These are phyloP conservation scores for Nectriaceae sp. DNA, from an alignment of 2,329 filamentous ascomycete species.

Conservation along the genomic window DNA sequence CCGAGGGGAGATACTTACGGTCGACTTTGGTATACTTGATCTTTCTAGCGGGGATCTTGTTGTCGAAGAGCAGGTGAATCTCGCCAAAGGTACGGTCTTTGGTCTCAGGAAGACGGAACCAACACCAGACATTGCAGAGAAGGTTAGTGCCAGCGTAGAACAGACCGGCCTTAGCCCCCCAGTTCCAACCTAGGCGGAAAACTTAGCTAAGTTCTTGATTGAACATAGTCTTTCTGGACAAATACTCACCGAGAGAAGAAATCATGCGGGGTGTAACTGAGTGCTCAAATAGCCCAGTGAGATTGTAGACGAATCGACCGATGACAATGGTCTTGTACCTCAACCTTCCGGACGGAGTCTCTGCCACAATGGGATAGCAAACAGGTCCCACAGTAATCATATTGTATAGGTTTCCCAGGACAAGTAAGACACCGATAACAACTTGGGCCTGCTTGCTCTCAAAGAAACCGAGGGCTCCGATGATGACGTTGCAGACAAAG, in stretches of 20 bases:
- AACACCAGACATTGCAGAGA: slow-evolving; percentile 41
- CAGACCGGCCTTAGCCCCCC: slow-evolving; percentile 41
- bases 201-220: neutral
- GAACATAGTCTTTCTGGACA: no score
- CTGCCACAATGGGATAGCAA: slow-evolving; percentile 41
- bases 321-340: slow-evolving; percentile 48
- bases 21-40: slow-evolving; percentile 31
- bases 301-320: slow-evolving; percentile 44
- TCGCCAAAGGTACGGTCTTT: slow-evolving; percentile 32
- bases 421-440: slow-evolving; percentile 26
- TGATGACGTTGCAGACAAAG: slow-evolving; percentile 36
- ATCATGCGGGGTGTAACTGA: slow-evolving; percentile 38
- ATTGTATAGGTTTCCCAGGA: slow-evolving; percentile 33
- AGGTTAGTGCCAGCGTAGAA: slow-evolving; percentile 32
- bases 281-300: slow-evolving; percentile 43
- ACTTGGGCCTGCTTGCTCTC: neutral
- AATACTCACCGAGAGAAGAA: slow-evolving; percentile 8
- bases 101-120: slow-evolving; percentile 33
- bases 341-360: slow-evolving; percentile 45
- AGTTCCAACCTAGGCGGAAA: slow-evolving; percentile 28
- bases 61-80: slow-evolving; percentile 29
- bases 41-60: slow-evolving; percentile 23
- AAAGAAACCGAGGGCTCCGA: slow-evolving; percentile 14
- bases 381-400: slow-evolving; percentile 38
- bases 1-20: no score